A percentile compares a stretch with the other conserved stretches of the same genome.
phyloP scores from a whole-genome alignment of 495 filamentous ascomycete species.

The Penicillium samsonianum region DNA sequence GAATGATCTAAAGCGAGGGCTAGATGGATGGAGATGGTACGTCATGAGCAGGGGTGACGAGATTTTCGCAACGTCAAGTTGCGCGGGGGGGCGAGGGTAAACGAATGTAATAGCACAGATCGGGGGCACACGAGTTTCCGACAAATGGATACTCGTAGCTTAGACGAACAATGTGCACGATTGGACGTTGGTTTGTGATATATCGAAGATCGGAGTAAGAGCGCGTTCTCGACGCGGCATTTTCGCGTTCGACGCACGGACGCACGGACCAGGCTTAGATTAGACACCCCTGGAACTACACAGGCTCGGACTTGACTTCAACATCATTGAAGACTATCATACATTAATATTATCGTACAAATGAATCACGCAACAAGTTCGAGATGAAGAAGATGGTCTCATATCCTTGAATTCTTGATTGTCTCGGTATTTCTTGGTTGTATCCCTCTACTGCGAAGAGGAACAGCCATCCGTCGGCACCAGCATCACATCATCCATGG shows the following conservation, averaged over 20 bases:
- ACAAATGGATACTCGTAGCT: neutral
- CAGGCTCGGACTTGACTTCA: neutral
- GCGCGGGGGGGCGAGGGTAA: neutral
- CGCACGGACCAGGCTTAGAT: constrained; percentile 43
- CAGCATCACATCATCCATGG: constrained; percentile 3
- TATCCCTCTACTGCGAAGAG: neutral
- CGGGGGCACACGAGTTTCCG: neutral
- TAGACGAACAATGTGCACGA: neutral
- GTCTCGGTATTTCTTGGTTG: neutral
- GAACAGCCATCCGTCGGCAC: constrained; percentile 2
- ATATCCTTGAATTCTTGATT: neutral
- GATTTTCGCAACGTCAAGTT: constrained; percentile 8
- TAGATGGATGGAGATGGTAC: constrained; percentile 13
- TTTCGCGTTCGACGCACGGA: constrained; percentile 32
- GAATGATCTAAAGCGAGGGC: neutral
- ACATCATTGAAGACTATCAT: neutral
- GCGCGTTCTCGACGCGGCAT: constrained; percentile 24
- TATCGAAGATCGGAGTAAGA: neutral
- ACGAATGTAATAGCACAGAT: neutral
- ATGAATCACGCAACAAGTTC: neutral
- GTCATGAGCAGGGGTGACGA: constrained; percentile 25
- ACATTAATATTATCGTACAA: neutral
- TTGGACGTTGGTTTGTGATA: neutral
- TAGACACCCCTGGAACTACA: constrained; percentile 1
- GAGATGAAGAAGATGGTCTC: neutral